These are phyloP conservation scores for Garcia nutans DNA, from an alignment of 345 rosid species.

Conservation along the genomic window DNA sequence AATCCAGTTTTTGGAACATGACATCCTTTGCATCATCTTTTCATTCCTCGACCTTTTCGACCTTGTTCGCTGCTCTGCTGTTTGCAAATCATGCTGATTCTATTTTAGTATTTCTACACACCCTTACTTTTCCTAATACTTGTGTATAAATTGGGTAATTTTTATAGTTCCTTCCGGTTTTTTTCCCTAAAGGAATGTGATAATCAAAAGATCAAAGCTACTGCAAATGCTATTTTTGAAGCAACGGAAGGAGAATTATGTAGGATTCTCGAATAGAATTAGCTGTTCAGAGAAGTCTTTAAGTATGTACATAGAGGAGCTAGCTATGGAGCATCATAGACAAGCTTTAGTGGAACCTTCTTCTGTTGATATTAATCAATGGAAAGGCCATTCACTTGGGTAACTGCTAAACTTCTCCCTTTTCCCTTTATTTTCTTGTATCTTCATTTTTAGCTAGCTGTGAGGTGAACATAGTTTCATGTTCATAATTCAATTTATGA, in stretches of 20 bases:
- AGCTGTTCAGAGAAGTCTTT: slow-evolving; percentile 35
- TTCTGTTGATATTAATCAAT: slow-evolving; percentile 56
- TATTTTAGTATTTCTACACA: not conserved
- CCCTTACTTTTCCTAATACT: not conserved
- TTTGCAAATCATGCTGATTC: slow-evolving; percentile 72
- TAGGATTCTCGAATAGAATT: slow-evolving; percentile 12
- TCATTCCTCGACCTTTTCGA: slow-evolving; percentile 70
- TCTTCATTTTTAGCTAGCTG: not conserved
- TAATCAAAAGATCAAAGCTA: slow-evolving; percentile 50
- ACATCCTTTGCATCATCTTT: slow-evolving; percentile 65
- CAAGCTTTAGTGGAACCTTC: slow-evolving; percentile 46
- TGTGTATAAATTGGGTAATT: not conserved
- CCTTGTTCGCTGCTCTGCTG: slow-evolving; percentile 72
- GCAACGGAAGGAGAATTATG: slow-evolving; percentile 28
- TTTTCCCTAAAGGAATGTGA: slow-evolving; percentile 44
- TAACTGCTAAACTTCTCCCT: slow-evolving; percentile 16
- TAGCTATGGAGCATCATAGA: slow-evolving; percentile 68
- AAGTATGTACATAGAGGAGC: slow-evolving; percentile 43
- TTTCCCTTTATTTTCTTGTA: not conserved
- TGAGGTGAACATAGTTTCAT: not conserved
- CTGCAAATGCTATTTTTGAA: slow-evolving; percentile 50
- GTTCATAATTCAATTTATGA: not conserved
- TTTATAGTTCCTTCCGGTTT: not conserved
- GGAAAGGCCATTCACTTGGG: slow-evolving; percentile 82
- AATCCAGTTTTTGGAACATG: slow-evolving; percentile 48